Conservation (phyloP, 352 stramenopile species). For the Phytopythium aichiense region DNA sequence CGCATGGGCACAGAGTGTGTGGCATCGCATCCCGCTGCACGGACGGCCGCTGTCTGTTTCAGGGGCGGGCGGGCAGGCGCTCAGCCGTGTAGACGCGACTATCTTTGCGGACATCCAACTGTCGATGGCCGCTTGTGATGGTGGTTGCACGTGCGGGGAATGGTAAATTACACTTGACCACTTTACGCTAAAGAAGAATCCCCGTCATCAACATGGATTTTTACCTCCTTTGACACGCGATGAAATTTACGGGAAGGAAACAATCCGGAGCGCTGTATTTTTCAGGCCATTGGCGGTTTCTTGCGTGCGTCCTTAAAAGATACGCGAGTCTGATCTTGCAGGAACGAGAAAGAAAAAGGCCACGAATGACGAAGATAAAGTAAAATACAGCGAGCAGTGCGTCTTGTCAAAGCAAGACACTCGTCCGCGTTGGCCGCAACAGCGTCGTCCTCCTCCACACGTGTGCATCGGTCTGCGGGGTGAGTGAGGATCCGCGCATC, state of each 20-base stretch:
- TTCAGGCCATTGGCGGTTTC: not conserved
- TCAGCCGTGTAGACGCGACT: not conserved
- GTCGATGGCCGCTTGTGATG: not conserved
- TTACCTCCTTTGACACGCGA: not conserved
- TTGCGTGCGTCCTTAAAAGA: slow-evolving; percentile 6
- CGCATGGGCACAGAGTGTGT: too few relatives aligned
- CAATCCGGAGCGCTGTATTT: not conserved
- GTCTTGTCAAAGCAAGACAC: too few relatives aligned
- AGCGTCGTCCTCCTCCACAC: too few relatives aligned
- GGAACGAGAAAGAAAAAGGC: not conserved
- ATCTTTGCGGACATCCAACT: not conserved
- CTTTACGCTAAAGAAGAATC: not conserved
- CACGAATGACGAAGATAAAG: not conserved
- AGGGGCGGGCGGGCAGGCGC: not conserved
- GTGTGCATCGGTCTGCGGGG: too few relatives aligned
- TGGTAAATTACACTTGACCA: not conserved
- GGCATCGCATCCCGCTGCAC: too few relatives aligned
- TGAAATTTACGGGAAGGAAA: not conserved
- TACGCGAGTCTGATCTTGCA: not conserved
- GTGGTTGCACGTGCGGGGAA: not conserved
- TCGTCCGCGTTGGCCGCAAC: too few relatives aligned
- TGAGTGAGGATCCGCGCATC: too few relatives aligned
- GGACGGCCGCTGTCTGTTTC: not conserved
- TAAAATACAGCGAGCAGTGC: slow-evolving; percentile 1
- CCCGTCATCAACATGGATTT: not conserved